A percentile compares a stretch with the other conserved stretches of the same genome.
Evolutionary conservation across 2,329 filamentous ascomycete genomes (phyloP).

Genomic region (Acephala macrosclerotiorum): DNA sequence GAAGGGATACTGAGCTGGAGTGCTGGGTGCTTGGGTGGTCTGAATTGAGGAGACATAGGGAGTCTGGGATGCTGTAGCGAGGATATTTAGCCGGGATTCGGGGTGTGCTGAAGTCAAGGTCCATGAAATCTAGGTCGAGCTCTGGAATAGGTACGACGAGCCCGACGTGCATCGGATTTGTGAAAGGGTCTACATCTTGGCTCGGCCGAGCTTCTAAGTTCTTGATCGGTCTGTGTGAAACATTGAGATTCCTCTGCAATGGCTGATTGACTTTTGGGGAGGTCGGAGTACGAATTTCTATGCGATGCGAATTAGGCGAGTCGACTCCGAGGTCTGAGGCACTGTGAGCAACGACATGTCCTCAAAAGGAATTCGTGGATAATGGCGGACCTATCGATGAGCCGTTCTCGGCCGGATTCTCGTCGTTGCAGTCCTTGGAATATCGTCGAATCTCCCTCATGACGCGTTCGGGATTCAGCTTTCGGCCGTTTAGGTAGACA

Average conservation of each 20-base stretch:
- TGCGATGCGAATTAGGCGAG: not conserved
- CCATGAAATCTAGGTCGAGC: not conserved
- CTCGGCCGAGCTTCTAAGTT: not conserved
- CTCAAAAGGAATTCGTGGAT: slow-evolving; percentile 9
- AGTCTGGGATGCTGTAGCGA: not conserved
- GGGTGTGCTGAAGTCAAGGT: not conserved
- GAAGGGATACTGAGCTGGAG: not conserved
- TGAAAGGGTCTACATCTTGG: not conserved
- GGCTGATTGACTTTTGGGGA: not conserved
- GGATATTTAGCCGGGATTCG: not conserved
- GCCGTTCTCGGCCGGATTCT: slow-evolving; percentile 12
- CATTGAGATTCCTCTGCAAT: not conserved
- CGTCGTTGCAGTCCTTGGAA: slow-evolving; percentile 16
- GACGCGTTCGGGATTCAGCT: slow-evolving; percentile 18
- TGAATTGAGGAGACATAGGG: too few species aligned
- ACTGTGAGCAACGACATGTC: not conserved
- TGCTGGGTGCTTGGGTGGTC: not conserved
- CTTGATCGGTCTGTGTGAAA: not conserved
- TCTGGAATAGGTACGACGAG: not conserved
- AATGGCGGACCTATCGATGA: slow-evolving; percentile 8
- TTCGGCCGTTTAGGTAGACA: slow-evolving; percentile 21
- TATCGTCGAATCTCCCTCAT: slow-evolving; percentile 19
- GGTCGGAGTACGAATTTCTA: not conserved
- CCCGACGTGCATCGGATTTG: not conserved
- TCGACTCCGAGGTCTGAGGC: not conserved